These are phyloP conservation scores for Venustampulla echinocandica DNA, from an alignment of 495 filamentous ascomycete species.

Conservation along the genomic window DNA sequence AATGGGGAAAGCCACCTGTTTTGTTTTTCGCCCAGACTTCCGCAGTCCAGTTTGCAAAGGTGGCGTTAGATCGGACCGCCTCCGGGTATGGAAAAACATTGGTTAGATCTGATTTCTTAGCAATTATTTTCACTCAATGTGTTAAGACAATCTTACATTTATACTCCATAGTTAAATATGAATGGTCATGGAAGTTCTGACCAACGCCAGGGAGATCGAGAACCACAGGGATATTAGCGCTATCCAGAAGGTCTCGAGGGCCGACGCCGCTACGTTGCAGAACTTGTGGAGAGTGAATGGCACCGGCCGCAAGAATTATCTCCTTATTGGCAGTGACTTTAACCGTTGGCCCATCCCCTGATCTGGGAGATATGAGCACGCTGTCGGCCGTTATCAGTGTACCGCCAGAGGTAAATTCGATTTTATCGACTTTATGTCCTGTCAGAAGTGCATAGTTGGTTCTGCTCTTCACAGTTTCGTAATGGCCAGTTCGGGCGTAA, in stretches of 20 bases:
- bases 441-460: constrained; percentile 39
- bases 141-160: constrained; percentile 23
- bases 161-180: constrained; percentile 27
- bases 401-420: constrained; percentile 29
- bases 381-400: constrained; percentile 25
- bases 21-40: neutral
- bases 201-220: constrained; percentile 34
- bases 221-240: constrained; percentile 23
- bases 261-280: constrained; percentile 52
- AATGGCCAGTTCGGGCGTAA: constrained; percentile 42
- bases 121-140: neutral
- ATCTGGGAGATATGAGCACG: constrained; percentile 28
- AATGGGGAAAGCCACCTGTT: neutral
- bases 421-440: constrained; percentile 30
- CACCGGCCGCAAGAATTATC: constrained; percentile 46
- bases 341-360: constrained; percentile 20
- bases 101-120: neutral
- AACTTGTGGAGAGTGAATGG: constrained; percentile 42
- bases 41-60: neutral
- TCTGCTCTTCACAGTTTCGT: constrained; percentile 32
- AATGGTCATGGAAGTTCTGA: constrained; percentile 33
- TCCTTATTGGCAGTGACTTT: constrained; percentile 30
- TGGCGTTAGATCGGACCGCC: neutral
- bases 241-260: constrained; percentile 22
- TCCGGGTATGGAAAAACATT: neutral